Evolutionary conservation across 2,329 filamentous ascomycete genomes (phyloP).

Genomic region (Microsporum ferrugineum): DNA sequence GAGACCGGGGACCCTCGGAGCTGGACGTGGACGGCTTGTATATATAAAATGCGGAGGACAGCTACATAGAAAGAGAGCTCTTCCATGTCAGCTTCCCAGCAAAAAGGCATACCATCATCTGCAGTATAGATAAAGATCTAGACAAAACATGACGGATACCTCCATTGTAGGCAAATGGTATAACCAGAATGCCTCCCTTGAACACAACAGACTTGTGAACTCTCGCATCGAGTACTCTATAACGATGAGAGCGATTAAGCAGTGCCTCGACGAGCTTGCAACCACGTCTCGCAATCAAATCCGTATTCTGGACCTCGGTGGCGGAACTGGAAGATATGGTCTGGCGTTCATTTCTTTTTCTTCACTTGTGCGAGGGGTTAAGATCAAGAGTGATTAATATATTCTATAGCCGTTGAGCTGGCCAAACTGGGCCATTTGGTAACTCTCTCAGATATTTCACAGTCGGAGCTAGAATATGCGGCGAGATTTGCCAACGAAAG

Average conservation of each 20-base stretch:
- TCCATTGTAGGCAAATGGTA: background rate
- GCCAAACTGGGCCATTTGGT: background rate
- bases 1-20: background rate
- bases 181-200: background rate
- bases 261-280: background rate
- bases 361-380: background rate
- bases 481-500: background rate
- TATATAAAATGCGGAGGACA: background rate
- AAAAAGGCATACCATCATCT: background rate
- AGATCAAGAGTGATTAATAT: background rate
- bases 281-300: background rate
- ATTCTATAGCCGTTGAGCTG: background rate
- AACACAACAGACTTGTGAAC: background rate
- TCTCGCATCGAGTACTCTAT: background rate
- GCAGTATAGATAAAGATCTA: background rate
- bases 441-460: background rate
- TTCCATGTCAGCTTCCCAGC: background rate
- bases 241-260: background rate
- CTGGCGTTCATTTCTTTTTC: background rate
- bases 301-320: background rate
- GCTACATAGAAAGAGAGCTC: background rate
- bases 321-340: conserved; percentile 1
- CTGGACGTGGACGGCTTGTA: background rate
- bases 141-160: background rate
- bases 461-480: background rate